Evolutionary conservation across 306 rosid genomes (phyloP).

Genomic region (Mimosa pudica): DNA sequence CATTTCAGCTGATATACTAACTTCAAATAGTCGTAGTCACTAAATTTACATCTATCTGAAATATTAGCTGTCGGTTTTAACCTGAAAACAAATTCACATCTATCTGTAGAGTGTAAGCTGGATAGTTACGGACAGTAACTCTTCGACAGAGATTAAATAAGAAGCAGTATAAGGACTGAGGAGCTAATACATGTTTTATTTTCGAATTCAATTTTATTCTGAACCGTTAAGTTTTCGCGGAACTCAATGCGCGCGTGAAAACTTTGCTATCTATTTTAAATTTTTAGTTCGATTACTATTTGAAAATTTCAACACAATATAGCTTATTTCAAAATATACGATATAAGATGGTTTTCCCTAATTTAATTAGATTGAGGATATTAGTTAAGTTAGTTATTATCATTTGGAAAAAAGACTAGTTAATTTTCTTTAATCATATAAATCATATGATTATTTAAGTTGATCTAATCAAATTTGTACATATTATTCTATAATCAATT

Average conservation of each 20-base stretch:
- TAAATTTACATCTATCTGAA: neutral
- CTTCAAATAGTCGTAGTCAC: neutral
- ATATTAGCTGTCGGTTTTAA: neutral
- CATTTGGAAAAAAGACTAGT: too few relatives aligned
- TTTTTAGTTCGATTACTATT: slow-evolving; percentile 11
- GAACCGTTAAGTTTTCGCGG: neutral
- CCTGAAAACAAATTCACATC: neutral
- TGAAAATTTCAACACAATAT: slow-evolving; percentile 2
- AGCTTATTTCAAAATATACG: neutral
- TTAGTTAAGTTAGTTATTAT: too few relatives aligned
- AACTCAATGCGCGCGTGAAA: neutral
- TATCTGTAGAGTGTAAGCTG: neutral
- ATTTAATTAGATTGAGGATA: too few relatives aligned
- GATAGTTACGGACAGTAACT: neutral
- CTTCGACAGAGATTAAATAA: neutral
- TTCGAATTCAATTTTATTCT: neutral
- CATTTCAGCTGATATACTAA: neutral
- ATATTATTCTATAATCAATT: too few relatives aligned
- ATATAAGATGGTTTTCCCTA: too few relatives aligned
- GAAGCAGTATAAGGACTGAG: neutral
- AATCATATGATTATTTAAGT: too few relatives aligned
- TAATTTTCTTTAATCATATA: too few relatives aligned
- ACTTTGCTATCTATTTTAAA: slow-evolving; percentile 11
- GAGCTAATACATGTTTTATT: neutral
- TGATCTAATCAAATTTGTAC: too few relatives aligned